These are phyloP conservation scores for Fragilariopsis cylindrus DNA, from an alignment of 108 stramenopile species.

Conservation along the genomic window DNA sequence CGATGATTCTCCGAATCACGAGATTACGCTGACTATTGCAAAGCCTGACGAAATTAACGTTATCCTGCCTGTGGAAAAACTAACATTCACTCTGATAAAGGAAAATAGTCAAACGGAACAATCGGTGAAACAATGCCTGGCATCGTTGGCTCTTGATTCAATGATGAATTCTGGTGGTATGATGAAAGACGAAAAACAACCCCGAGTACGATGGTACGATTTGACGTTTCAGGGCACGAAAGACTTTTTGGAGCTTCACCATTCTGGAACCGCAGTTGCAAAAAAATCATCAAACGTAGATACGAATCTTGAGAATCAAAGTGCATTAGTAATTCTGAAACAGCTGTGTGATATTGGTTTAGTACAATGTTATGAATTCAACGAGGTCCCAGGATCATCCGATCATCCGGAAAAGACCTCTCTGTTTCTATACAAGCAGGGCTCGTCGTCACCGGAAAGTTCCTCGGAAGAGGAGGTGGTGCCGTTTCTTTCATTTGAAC, in stretches of 20 bases:
- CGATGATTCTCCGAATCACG: slow-evolving; percentile 11
- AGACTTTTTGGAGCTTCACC: background rate
- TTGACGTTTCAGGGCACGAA: background rate
- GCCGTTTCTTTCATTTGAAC: slow-evolving; percentile 15
- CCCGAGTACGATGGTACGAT: background rate
- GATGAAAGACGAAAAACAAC: background rate
- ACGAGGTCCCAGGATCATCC: background rate
- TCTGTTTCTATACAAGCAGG: background rate
- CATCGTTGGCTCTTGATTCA: slow-evolving; percentile 34
- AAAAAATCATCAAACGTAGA: background rate
- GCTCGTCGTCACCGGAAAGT: background rate
- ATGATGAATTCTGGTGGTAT: slow-evolving; percentile 16
- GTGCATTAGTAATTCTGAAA: slow-evolving; percentile 43
- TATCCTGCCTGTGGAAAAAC: background rate
- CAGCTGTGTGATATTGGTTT: slow-evolving; percentile 42
- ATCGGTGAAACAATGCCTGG: slow-evolving; percentile 23
- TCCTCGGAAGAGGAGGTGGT: background rate
- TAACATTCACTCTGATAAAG: background rate
- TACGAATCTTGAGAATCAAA: slow-evolving; percentile 31
- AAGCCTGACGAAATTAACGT: too few species aligned
- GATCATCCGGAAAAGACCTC: slow-evolving; percentile 6
- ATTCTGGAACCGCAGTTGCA: background rate
- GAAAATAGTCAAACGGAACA: background rate
- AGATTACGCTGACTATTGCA: slow-evolving; percentile 3
- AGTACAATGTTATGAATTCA: slow-evolving; percentile 33